Base-by-base conservation (phyloP, 345 rosid species). In the Ailanthus altissimus region DNA sequence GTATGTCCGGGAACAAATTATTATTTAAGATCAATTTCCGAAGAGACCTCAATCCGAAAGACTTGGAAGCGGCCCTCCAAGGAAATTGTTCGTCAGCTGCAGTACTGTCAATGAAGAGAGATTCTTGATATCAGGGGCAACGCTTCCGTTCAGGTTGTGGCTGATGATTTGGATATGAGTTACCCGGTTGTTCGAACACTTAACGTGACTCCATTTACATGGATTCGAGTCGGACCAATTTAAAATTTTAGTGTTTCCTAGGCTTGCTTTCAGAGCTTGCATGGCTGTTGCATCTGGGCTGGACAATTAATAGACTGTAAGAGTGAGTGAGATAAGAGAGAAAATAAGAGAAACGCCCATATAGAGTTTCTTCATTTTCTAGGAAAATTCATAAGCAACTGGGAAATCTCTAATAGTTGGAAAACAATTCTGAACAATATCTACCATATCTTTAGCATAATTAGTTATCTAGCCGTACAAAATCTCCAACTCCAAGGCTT, bases 201-300 rank as follows among this genome's bases (percentile, higher is more conserved):
- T 1, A 21, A 91, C 92, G 0, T 79, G 36, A 1, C 0, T 0
- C 97, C 98, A 92, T 5, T 79, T 12, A 66, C 98, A 96, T 0
- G 95, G 97, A 71, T 92, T 83, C 25, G 89, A 61, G 71, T 84
- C 78, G 10, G 93, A 78, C 97, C 97, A 96, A 54, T 81, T 83
- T 36, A 92, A 79, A 45, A 69, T 79, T 18, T 75, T 0, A 16
- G 89, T 79, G 16, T 88, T 82, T 53, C 62, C 84, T 15, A 88
- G 80, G 70, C 80, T 80, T 14, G 74, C 73, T 65, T 62, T 73
- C 67, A 86, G 81, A 4, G 76, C 26, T 61, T 60, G 75, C 79
- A 80, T 77, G 26, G 14, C 0, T 1, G n/a, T 43, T 21, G 73
- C 72, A 5, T 65, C 77, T 21, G 1, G 8, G n/a, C 40, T 10